Evolutionary conservation across 768 basidiomycete species (phyloP).

Genomic region (Termitomyces titanicus): DNA sequence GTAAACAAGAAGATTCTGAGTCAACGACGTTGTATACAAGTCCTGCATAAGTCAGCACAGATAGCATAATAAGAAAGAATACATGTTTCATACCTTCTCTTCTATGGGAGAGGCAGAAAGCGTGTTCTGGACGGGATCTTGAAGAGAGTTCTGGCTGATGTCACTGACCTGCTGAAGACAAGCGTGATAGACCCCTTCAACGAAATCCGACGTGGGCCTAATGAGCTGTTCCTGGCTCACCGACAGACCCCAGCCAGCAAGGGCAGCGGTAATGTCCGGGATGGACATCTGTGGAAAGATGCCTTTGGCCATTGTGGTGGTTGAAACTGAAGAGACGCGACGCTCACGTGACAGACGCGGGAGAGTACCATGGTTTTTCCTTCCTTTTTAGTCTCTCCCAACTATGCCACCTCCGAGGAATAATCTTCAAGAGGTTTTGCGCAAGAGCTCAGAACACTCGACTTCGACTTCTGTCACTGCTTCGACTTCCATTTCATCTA

Average conservation of each 20-base stretch:
- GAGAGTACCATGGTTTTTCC: constrained; percentile 1
- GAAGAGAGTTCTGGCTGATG: constrained; percentile 54
- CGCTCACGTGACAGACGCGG: constrained; percentile 3
- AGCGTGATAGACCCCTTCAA: constrained; percentile 63
- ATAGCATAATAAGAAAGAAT: not conserved
- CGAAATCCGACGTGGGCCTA: constrained; percentile 67
- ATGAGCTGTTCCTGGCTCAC: constrained; percentile 66
- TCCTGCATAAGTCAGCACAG: constrained; percentile 42
- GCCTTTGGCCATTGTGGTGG: constrained; percentile 38
- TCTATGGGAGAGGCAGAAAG: constrained; percentile 47
- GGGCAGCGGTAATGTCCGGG: constrained; percentile 59
- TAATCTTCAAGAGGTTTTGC: constrained; percentile 38
- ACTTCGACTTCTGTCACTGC: not conserved
- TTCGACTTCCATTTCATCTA: constrained; percentile 12
- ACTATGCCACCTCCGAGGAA: constrained; percentile 26
- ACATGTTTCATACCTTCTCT: constrained; percentile 41
- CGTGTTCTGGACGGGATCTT: constrained; percentile 53
- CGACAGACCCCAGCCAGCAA: constrained; percentile 66
- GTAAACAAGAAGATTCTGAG: constrained; percentile 61
- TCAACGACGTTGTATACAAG: constrained; percentile 54
- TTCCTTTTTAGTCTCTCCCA: not conserved
- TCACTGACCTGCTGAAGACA: constrained; percentile 72
- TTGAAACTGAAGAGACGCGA: not conserved
- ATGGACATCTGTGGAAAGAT: constrained; percentile 65
- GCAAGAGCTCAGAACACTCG: constrained; percentile 16